Evolutionary conservation across 192 early-diverging fungal genomes (phyloP).

Genomic region (Kappamyces sp.): DNA sequence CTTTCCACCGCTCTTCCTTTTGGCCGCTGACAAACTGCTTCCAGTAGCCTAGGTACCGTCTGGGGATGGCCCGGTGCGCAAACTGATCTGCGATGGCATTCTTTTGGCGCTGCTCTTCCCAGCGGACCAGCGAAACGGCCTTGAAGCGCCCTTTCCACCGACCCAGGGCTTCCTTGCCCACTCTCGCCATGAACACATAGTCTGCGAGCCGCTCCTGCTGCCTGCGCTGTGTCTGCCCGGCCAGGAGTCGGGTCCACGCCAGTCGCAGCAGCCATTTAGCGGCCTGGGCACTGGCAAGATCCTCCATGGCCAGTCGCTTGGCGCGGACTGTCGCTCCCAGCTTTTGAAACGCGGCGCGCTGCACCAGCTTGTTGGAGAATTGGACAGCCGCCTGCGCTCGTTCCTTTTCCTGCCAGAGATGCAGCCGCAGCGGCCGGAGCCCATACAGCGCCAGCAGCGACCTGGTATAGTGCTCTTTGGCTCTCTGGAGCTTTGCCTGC

Average conservation of each 20-base stretch:
- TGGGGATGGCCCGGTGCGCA: background rate
- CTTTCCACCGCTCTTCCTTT: conserved; percentile 16
- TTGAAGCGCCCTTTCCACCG: no score
- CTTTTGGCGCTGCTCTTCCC: background rate
- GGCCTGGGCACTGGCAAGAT: no score
- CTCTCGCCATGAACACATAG: no score
- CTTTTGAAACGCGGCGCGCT: background rate
- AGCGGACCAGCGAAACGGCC: no score
- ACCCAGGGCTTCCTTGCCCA: no score
- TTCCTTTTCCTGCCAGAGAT: background rate
- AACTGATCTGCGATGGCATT: conserved; percentile 3
- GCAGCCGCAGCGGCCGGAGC: background rate
- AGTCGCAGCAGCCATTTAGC: no score
- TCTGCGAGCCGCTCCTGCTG: no score
- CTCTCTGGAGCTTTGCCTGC: background rate
- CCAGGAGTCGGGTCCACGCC: no score
- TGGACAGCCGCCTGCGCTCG: background rate
- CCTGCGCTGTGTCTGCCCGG: no score
- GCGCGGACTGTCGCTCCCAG: no score
- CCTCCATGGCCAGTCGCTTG: background rate
- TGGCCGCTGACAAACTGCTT: background rate
- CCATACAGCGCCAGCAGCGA: background rate
- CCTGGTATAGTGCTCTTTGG: background rate
- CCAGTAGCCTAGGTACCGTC: background rate
- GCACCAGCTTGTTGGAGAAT: background rate